Evolutionary conservation across 116 monocot species (phyloP).

Genomic region (Dioscorea cayenensis): DNA sequence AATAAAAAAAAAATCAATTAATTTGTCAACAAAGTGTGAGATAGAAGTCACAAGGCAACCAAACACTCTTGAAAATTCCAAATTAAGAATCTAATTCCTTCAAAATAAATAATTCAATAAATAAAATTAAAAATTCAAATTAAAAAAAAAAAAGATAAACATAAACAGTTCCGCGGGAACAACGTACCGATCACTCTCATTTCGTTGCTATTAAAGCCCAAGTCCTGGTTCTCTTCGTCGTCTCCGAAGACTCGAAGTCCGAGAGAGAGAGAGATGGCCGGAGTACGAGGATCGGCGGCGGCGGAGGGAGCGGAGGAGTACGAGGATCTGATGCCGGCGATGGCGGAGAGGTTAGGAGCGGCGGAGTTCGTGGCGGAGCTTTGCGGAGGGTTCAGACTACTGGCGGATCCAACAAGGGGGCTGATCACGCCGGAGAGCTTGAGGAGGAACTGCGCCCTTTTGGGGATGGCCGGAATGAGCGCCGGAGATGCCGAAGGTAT

Average conservation of each 20-base stretch:
- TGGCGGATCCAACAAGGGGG: constrained; percentile 3
- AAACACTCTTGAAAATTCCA: too few relatives aligned
- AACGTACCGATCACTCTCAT: background rate
- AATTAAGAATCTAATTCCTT: too few relatives aligned
- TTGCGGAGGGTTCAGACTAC: constrained; percentile 10
- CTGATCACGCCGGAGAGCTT: constrained; percentile 13
- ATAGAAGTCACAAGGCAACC: too few relatives aligned
- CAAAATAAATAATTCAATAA: background rate
- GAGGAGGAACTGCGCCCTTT: background rate
- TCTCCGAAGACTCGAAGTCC: background rate
- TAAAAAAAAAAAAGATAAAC: background rate
- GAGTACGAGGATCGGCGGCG: background rate
- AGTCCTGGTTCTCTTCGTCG: background rate
- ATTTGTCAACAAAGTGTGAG: too few relatives aligned
- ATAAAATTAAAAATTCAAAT: too few relatives aligned
- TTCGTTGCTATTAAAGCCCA: background rate
- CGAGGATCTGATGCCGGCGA: constrained; percentile 7
- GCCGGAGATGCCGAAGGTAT: background rate
- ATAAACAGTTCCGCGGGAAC: background rate
- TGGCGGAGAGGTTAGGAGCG: constrained; percentile 9
- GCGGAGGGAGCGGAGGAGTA: background rate
- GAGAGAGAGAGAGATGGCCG: background rate
- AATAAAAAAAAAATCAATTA: too few relatives aligned
- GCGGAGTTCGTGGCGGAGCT: constrained; percentile 11
- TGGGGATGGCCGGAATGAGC: constrained; percentile 10